These are phyloP conservation scores for Xylaria sp. DNA, from an alignment of 2,329 filamentous ascomycete species.

Conservation along the genomic window DNA sequence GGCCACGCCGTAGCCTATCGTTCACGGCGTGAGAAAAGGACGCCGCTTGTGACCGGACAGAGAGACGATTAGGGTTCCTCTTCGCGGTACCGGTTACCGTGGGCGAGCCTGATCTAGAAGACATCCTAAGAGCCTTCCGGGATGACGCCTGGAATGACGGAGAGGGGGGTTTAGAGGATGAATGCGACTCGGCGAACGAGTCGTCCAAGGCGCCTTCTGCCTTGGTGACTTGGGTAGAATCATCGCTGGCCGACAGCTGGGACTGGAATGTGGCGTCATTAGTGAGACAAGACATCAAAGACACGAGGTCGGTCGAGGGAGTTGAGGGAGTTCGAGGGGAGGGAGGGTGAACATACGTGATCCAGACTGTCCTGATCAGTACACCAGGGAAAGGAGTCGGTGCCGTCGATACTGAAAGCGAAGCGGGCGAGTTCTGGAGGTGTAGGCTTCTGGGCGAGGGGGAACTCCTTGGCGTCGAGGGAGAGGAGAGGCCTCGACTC, in stretches of 20 bases:
- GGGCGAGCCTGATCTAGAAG: slow-evolving; percentile 50
- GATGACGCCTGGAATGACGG: slow-evolving; percentile 43
- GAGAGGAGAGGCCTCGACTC: slow-evolving; percentile 75
- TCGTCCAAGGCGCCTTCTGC: slow-evolving; percentile 48
- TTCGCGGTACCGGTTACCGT: slow-evolving; percentile 44
- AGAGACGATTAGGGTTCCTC: slow-evolving; percentile 47
- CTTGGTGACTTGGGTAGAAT: slow-evolving; percentile 45
- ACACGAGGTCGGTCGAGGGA: slow-evolving; percentile 14
- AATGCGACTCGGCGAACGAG: slow-evolving; percentile 45
- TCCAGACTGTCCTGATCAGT: slow-evolving; percentile 38
- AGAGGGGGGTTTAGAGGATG: slow-evolving; percentile 39
- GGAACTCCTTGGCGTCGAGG: slow-evolving; percentile 89
- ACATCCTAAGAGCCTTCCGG: slow-evolving; percentile 50
- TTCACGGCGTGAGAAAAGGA: slow-evolving; percentile 48
- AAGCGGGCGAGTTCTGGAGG: slow-evolving; percentile 82
- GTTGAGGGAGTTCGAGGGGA: slow-evolving; percentile 9
- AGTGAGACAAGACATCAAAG: slow-evolving; percentile 33
- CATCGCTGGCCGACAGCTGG: slow-evolving; percentile 41
- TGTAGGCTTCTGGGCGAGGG: slow-evolving; percentile 83
- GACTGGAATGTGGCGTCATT: slow-evolving; percentile 42
- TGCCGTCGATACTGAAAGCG: slow-evolving; percentile 73
- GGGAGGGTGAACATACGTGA: slow-evolving; percentile 38
- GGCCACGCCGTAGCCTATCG: slow-evolving; percentile 54
- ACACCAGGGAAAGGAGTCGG: slow-evolving; percentile 58
- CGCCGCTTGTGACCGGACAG: slow-evolving; percentile 45